A percentile compares a stretch with the other conserved stretches of the same genome.
Evolutionary conservation across 2,329 filamentous ascomycete genomes (phyloP).

Genomic region (Trichoderma guizhouense): DNA sequence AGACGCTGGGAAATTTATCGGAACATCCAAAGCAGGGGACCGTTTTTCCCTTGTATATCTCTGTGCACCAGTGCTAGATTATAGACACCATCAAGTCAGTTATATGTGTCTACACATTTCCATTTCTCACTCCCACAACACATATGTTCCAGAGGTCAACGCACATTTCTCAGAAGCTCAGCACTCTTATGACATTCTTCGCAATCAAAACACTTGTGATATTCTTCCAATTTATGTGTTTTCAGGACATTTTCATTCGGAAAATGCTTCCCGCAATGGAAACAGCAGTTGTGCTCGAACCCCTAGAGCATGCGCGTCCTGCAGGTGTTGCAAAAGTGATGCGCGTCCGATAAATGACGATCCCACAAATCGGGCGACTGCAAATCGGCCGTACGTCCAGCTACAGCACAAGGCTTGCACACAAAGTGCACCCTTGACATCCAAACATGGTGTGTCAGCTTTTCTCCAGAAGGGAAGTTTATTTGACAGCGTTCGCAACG

Average conservation of each 20-base stretch:
- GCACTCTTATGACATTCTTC: neutral
- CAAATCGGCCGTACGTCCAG: neutral
- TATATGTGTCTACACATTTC: neutral
- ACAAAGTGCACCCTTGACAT: neutral
- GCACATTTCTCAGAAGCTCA: neutral
- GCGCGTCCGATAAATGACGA: neutral
- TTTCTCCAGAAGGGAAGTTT: neutral
- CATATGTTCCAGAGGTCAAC: neutral
- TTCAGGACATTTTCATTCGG: neutral
- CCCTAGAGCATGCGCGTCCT: neutral
- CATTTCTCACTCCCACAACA: neutral
- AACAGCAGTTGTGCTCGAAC: neutral
- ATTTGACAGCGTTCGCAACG: neutral
- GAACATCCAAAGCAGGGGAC: neutral
- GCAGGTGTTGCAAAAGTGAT: neutral
- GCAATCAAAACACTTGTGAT: neutral
- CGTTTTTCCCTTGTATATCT: neutral
- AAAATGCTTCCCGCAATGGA: neutral
- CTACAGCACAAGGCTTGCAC: neutral
- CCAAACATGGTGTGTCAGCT: neutral
- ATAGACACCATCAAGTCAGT: neutral
- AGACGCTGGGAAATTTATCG: neutral
- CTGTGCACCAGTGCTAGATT: neutral
- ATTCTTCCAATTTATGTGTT: neutral
- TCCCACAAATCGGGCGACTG: neutral